These are phyloP conservation scores for Kodamaea lidongshanica DNA, from an alignment of 805 yeast genomes.

Conservation along the genomic window DNA sequence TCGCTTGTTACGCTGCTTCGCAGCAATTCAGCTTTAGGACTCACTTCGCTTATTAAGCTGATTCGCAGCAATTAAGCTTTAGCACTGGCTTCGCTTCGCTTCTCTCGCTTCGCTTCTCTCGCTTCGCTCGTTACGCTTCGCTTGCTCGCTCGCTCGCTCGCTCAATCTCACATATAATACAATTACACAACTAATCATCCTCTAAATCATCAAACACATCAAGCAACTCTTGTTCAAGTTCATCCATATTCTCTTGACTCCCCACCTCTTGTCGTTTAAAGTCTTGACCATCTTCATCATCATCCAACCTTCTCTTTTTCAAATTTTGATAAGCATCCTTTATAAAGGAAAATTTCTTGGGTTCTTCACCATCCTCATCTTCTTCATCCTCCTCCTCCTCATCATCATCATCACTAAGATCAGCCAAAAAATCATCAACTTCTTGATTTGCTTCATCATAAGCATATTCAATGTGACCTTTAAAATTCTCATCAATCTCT, in stretches of 20 bases:
- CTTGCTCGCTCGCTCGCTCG: too few species aligned
- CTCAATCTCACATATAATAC: too few species aligned
- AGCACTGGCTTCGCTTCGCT: too few species aligned
- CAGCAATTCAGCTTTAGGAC: too few species aligned
- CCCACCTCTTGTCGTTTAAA: slow-evolving; percentile 2
- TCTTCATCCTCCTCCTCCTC: slow-evolving; percentile 20
- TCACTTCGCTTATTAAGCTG: too few species aligned
- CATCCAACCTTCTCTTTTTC: slow-evolving; percentile 9
- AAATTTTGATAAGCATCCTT: slow-evolving; percentile 9
- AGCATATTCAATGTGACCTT: slow-evolving; percentile 22
- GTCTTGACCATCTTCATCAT: slow-evolving; percentile 9
- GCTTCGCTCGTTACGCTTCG: too few species aligned
- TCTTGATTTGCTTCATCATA: slow-evolving; percentile 39
- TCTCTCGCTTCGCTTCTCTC: too few species aligned
- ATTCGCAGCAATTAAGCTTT: too few species aligned
- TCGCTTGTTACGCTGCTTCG: too few species aligned
- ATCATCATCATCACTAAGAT: slow-evolving; percentile 33
- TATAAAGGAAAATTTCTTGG: slow-evolving; percentile 9
- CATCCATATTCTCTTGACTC: slow-evolving; percentile 32
- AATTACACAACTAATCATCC: too few species aligned
- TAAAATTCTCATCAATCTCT: slow-evolving; percentile 9
- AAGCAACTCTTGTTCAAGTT: slow-evolving; percentile 45
- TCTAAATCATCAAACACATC: slow-evolving; percentile 49
- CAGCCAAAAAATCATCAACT: slow-evolving; percentile 45
- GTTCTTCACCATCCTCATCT: slow-evolving; percentile 10